Base-by-base conservation (phyloP, 1,139 yeast genomes). In the Yamadazyma atlantica region DNA sequence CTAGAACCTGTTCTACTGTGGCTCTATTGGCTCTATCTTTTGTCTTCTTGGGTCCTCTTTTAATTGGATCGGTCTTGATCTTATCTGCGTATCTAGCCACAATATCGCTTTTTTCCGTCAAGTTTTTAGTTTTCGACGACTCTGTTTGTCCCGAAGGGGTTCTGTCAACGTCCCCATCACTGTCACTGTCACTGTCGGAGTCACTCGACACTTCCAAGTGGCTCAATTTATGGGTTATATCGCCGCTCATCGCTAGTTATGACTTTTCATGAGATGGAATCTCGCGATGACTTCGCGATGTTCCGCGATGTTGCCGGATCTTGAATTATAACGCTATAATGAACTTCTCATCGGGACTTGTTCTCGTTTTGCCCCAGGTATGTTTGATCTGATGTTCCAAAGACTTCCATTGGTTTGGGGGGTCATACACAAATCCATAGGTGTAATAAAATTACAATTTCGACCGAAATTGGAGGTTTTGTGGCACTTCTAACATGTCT, bases 1-100 rank as follows among this genome's bases (percentile, higher is more conserved):
- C 99, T 42, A 94, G 66, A 3, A 92, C 98, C 59, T 90, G 96
- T 53, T 94, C 97, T 14, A 89, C 95, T 0, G 99, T 94, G 4
- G 98, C 98, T 44, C 98, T 70, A 52, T 92, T 89, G 2, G 97
- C 82, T 53, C 90, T 81, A 62, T 92, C 98, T 48, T 80, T 81
- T 35, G 78, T 77, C 0, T 73, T 69, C 49, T 82, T 79, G 25
- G 71, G 69, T 21, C 75, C 83, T 46, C 69, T 73, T 44, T 75
- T 78, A 45, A 78, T 66, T 40, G 76, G 76, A 51, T 82, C 88
- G 1, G 81, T 70, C 46, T 80, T 81, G 53, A 84, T 82, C 49
- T 74, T 80, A 41, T 78, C 76, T 1, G 82, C 77, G 58, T 79
- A 82, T 49, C 73, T 79, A 13, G 76, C 77, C 22, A 81, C 69